Evolutionary conservation across 345 rosid genomes (phyloP).

Genomic region (Rhodomyrtus tomentosa): DNA sequence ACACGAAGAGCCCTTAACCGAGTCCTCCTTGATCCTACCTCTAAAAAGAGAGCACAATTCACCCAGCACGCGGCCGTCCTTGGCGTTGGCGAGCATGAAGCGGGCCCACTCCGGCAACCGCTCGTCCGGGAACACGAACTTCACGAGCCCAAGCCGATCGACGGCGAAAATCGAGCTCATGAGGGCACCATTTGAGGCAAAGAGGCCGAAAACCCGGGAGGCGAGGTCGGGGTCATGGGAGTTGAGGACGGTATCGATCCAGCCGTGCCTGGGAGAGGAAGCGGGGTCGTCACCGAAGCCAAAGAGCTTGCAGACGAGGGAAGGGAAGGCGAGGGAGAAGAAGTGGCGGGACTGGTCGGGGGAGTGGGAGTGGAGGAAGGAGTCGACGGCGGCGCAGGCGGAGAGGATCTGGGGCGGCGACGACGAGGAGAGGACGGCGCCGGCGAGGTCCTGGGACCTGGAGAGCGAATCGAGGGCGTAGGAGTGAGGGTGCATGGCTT

Average conservation of each 20-base stretch:
- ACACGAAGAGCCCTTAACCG: conserved; percentile 31
- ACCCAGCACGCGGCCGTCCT: conserved; percentile 28
- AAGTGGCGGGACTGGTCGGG: conserved; percentile 88
- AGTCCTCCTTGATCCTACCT: conserved; percentile 52
- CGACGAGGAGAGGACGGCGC: conserved; percentile 48
- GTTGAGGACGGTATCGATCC: conserved; percentile 49
- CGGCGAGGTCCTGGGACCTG: conserved; percentile 57
- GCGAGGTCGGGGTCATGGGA: conserved; percentile 34
- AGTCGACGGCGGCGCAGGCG: conserved; percentile 47
- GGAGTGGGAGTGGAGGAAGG: conserved; percentile 51
- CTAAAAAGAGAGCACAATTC: conserved; percentile 50
- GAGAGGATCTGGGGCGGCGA: conserved; percentile 49
- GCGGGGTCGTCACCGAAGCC: conserved; percentile 56
- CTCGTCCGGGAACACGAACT: conserved; percentile 71
- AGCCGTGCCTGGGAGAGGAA: conserved; percentile 22
- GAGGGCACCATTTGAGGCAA: conserved; percentile 48
- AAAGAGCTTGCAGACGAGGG: conserved; percentile 67
- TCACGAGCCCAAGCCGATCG: conserved; percentile 59
- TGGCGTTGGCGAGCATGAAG: conserved; percentile 38
- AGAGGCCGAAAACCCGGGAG: conserved; percentile 38
- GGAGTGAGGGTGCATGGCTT: conserved; percentile 57
- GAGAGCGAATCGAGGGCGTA: conserved; percentile 66
- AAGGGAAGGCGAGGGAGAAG: conserved; percentile 80
- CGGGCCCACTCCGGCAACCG: conserved; percentile 74
- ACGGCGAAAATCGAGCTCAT: conserved; percentile 57